phyloP scores from a whole-genome alignment of 78 protist species.

The Bigelowiella natans region DNA sequence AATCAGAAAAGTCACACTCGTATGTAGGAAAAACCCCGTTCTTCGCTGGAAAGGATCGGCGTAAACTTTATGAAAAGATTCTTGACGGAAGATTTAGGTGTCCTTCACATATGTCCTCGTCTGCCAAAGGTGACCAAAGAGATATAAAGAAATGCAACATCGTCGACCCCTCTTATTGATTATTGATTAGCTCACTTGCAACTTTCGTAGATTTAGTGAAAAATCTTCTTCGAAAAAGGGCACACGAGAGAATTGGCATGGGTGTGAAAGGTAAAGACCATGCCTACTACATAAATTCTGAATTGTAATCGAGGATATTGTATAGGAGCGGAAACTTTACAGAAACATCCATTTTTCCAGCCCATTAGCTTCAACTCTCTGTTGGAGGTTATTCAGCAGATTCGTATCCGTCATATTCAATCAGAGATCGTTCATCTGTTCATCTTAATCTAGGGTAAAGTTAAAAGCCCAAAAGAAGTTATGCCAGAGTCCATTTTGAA shows the following conservation, averaged over 20 bases:
- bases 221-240: neutral
- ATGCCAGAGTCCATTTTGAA: neutral
- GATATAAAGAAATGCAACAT: neutral
- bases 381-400: neutral
- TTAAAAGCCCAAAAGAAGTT: neutral
- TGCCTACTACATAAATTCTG: neutral
- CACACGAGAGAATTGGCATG: neutral
- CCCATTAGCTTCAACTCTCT: neutral
- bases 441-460: no score
- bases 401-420: neutral
- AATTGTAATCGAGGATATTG: neutral
- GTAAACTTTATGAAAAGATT: neutral
- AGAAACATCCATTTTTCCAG: neutral
- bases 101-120: neutral
- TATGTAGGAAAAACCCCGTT: neutral
- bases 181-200: neutral
- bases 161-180: neutral
- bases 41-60: neutral
- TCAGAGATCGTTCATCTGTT: neutral
- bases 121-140: neutral
- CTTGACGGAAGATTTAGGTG: neutral
- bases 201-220: neutral
- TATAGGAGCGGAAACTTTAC: neutral
- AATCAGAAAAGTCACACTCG: no score
- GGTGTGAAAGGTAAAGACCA: neutral